These are phyloP conservation scores for Blechomonas ayalai DNA, from an alignment of 208 protist species.

Conservation along the genomic window DNA sequence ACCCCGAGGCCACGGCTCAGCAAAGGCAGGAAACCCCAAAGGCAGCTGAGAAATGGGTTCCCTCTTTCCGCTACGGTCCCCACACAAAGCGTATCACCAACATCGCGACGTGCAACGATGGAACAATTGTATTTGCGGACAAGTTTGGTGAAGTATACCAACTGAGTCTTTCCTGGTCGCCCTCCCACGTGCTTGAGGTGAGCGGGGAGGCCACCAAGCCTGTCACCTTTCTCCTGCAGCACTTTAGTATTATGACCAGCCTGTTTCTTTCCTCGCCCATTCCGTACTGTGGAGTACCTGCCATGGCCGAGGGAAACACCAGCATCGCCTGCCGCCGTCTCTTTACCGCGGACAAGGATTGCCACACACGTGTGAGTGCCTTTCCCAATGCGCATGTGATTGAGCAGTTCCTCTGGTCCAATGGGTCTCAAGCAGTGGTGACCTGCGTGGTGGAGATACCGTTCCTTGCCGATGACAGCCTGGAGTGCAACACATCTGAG, in stretches of 20 bases:
- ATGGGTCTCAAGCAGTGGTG: conserved; percentile 36
- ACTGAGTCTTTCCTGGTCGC: conserved; percentile 43
- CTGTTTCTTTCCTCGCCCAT: conserved; percentile 57
- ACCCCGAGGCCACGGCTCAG: conserved; percentile 10
- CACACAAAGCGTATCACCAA: conserved; percentile 82
- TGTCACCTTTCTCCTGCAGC: conserved; percentile 63
- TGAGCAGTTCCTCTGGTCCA: conserved; percentile 75
- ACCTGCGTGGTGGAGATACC: conserved; percentile 68
- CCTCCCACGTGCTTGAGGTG: conserved; percentile 39
- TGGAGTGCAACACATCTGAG: background rate
- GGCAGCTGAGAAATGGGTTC: conserved; percentile 25
- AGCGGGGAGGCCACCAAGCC: conserved; percentile 27
- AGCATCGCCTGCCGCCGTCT: conserved; percentile 33
- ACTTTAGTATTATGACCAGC: conserved; percentile 75
- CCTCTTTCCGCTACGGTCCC: conserved; percentile 60
- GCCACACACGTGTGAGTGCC: conserved; percentile 67
- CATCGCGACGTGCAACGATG: conserved; percentile 36
- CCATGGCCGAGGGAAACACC: conserved; percentile 16
- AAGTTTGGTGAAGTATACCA: conserved; percentile 88
- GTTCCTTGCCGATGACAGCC: conserved; percentile 17
- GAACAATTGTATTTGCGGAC: conserved; percentile 76
- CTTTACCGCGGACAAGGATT: conserved; percentile 81
- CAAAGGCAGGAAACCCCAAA: conserved; percentile 6
- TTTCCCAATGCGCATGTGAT: conserved; percentile 75
- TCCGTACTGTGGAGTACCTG: conserved; percentile 21